phyloP scores from a whole-genome alignment of 495 filamentous ascomycete species.

The Durotheca rogersii region DNA sequence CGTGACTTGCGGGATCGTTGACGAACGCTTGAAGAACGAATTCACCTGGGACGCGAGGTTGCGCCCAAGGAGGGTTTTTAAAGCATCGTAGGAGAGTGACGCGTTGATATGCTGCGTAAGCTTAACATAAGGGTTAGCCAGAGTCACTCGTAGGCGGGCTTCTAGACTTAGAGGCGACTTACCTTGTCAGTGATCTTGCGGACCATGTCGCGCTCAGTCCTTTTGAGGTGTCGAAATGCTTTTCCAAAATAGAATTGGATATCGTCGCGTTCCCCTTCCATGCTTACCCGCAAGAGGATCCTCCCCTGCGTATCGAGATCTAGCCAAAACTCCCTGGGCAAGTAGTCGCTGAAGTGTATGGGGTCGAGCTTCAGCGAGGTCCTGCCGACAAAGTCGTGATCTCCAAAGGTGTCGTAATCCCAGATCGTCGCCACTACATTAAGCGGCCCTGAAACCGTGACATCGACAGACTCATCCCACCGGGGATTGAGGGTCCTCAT shows the following conservation, averaged over 20 bases:
- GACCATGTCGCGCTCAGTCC: conserved; percentile 96
- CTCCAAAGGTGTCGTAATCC: conserved; percentile 97
- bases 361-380: conserved; percentile 95
- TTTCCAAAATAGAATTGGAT: conserved; percentile 99
- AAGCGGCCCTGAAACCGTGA: conserved; percentile 85
- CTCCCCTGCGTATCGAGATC: conserved; percentile 95
- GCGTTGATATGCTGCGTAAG: conserved; percentile 93
- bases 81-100: conserved; percentile 76
- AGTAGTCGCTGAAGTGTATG: conserved; percentile 89
- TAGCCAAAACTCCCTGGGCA: conserved; percentile 95
- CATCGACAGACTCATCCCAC: conserved; percentile 97
- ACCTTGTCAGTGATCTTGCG: conserved; percentile 98
- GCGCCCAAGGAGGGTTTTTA: conserved; percentile 72
- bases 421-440: conserved; percentile 97
- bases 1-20: conserved; percentile 59
- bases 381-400: conserved; percentile 95
- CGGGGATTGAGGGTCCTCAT: conserved; percentile 90
- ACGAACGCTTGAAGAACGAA: conserved; percentile 64
- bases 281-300: conserved; percentile 85
- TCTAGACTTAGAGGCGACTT: conserved; percentile 26
- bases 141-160: neutral
- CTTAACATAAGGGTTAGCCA: conserved; percentile 48
- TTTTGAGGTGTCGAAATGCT: conserved; percentile 90
- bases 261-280: conserved; percentile 98
- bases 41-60: conserved; percentile 78